A percentile compares a stretch with the other conserved stretches of the same genome.
phyloP scores from a whole-genome alignment of 345 rosid genomes.

The Eucalyptus victrix region DNA sequence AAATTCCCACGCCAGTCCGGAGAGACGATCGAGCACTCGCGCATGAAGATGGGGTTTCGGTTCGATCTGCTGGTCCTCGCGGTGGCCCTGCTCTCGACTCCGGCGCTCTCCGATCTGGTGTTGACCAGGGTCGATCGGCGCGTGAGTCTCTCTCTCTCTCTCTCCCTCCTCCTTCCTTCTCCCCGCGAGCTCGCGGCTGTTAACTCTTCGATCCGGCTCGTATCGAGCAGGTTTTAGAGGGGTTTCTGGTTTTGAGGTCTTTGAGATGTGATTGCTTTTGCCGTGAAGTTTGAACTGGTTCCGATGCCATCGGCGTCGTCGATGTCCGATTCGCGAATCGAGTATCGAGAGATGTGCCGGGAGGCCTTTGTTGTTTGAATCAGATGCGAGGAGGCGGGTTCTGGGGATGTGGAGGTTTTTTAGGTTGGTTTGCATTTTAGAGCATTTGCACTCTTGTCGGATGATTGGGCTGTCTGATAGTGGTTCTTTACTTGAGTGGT shows the following conservation, averaged over 20 bases:
- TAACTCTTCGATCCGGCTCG: not conserved
- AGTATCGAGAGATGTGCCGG: not conserved
- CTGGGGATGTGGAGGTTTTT: not conserved
- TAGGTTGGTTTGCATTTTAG: not conserved
- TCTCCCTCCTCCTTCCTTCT: not conserved
- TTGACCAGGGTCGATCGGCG: slow-evolving; percentile 88
- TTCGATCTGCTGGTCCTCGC: slow-evolving; percentile 26
- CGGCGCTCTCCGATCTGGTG: slow-evolving; percentile 67
- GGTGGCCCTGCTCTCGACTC: slow-evolving; percentile 29
- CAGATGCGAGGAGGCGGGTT: not conserved
- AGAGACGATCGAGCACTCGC: not conserved
- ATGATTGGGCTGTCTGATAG: not conserved
- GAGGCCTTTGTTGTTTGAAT: not conserved
- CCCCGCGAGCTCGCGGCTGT: not conserved
- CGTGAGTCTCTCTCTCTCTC: slow-evolving; percentile 35
- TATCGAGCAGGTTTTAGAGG: not conserved
- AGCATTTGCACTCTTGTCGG: not conserved
- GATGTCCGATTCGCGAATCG: not conserved
- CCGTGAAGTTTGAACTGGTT: not conserved
- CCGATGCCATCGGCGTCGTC: not conserved
- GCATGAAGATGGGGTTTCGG: slow-evolving; percentile 16
- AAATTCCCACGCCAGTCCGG: not conserved
- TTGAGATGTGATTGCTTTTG: not conserved
- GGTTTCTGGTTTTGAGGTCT: not conserved
- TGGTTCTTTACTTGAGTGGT: not conserved